phyloP scores from a whole-genome alignment of 164 flowering plant genomes.

The Chimonanthus salicifolius region DNA sequence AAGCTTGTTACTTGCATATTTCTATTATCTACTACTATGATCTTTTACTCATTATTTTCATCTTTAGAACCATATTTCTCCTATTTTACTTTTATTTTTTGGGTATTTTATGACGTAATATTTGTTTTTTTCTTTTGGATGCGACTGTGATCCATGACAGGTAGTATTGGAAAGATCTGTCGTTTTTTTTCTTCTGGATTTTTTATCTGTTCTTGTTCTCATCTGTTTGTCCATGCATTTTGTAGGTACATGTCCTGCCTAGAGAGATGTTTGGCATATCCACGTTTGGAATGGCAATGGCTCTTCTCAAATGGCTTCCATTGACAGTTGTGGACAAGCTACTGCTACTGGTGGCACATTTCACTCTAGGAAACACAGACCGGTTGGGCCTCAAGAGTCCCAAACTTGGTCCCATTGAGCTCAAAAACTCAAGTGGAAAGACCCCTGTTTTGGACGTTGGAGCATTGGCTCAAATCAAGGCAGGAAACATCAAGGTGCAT shows the following conservation, averaged over 20 bases:
- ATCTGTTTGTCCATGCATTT: not conserved
- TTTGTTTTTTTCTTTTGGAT: not conserved
- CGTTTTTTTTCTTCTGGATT: not conserved
- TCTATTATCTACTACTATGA: no score
- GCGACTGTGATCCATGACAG: not conserved
- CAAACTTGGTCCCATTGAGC: slow-evolving; percentile 93
- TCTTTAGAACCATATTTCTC: not conserved
- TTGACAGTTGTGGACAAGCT: slow-evolving; percentile 69
- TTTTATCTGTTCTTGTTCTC: not conserved
- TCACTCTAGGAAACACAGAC: slow-evolving; percentile 69
- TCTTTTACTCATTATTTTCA: not conserved
- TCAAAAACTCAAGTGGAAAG: slow-evolving; percentile 84
- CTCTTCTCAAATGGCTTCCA: slow-evolving; percentile 76
- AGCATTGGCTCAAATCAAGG: slow-evolving; percentile 60
- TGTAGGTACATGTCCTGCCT: slow-evolving; percentile 86
- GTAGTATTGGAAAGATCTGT: no score
- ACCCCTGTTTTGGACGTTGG: slow-evolving; percentile 95
- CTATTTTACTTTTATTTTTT: not conserved
- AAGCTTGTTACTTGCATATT: no score
- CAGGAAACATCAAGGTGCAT: slow-evolving; percentile 79
- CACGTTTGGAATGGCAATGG: slow-evolving; percentile 81
- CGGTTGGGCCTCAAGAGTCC: slow-evolving; percentile 76
- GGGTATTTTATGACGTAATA: not conserved
- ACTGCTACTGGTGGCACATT: slow-evolving; percentile 44
- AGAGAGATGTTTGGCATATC: slow-evolving; percentile 85